Evolutionary conservation across 805 yeast genomes (phyloP), one percentile per base, ranked within the genome.

Genomic region (Maudiozyma turicensis): DNA sequence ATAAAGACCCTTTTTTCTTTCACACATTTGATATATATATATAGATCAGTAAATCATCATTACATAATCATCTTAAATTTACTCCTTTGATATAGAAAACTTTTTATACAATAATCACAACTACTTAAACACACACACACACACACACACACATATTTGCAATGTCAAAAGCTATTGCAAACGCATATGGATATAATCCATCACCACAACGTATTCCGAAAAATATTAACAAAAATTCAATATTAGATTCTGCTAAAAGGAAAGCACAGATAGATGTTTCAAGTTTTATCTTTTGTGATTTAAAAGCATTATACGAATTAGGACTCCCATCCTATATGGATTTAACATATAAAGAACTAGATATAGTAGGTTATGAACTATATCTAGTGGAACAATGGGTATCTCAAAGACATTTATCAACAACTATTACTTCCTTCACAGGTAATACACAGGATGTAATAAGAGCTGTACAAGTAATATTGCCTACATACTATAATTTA

Each of bases 321-420:
- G 69, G 70, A 52, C 58, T 72, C 48, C 74, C 71, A 41, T 68
- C 72, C 50, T 60, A 68, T n/a, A 63, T 65, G 44, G 76, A 71
- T 47, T 67, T 71, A 52, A 48, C 53, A 8, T 78, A 74, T 33
- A 76, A 75, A 42, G 74, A 72, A 47, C 65, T 81, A 6, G 68
- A 66, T 8, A 71, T 84, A 20, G 57, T 71, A 0, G 98, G 99
- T 2, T 89, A 84, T 61, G 98, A 93, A 65, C 76, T 86, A 11
- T 93, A 93, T 62, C 71, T 93, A 35, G 95, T 91, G 10, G 98
- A 93, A 64, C 97, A 91, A 64, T 93, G 99, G 99, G 82, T 86
- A 2, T 73, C 84, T 31, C 82, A 81, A 51, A 72, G 99, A 40
- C 72, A 76, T 43, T 68, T 80, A n/a, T 81, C 86, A 31, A 74